A percentile compares a stretch with the other conserved stretches of the same genome.
phyloP scores from a whole-genome alignment of 2,329 filamentous ascomycete species.

The Bipolaris cookei region DNA sequence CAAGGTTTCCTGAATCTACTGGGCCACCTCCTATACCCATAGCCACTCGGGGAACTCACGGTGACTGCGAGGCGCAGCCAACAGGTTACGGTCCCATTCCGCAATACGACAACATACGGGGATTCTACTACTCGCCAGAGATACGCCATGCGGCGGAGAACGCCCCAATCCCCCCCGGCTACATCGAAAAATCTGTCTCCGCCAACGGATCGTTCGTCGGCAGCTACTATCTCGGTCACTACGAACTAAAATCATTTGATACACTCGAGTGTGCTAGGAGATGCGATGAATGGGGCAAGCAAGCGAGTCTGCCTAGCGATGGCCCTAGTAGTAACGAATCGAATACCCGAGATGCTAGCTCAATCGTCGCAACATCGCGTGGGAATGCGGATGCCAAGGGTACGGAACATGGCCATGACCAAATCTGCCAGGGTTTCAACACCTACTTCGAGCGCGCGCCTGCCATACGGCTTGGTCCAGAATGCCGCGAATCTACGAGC shows the following conservation, averaged over 20 bases:
- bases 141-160: not conserved
- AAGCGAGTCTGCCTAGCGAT: not conserved
- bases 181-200: not conserved
- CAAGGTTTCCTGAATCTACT: not conserved
- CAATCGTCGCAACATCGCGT: no score
- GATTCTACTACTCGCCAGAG: constrained; percentile 1
- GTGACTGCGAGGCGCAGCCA: not conserved
- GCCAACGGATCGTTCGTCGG: constrained; percentile 5
- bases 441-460: constrained; percentile 15
- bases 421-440: constrained; percentile 12
- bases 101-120: not conserved
- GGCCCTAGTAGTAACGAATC: not conserved
- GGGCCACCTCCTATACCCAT: not conserved
- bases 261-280: not conserved
- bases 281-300: not conserved
- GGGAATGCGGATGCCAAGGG: not conserved
- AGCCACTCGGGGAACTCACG: not conserved
- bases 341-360: not conserved
- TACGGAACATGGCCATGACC: not conserved
- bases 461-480: not conserved
- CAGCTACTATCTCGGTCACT: constrained; percentile 1
- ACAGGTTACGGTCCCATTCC: not conserved
- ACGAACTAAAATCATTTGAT: constrained; percentile 4
- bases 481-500: constrained; percentile 3
- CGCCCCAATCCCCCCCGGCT: not conserved